Percentiles rank a stretch among this genome's conserved stretches.
Conservation (phyloP, 805 yeast species). For the Pichia californica region DNA sequence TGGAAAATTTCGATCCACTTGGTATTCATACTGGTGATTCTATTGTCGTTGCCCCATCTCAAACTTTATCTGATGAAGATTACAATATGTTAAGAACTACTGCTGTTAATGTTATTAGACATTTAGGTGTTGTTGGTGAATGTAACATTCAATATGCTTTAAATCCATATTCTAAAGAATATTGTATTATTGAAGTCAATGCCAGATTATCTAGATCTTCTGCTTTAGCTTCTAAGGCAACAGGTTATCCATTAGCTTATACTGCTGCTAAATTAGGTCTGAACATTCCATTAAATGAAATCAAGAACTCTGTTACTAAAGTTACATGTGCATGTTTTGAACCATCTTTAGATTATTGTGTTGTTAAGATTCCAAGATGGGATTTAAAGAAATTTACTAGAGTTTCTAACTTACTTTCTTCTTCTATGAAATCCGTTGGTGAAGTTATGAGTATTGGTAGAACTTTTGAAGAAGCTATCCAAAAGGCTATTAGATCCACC, state of each 20-base stretch:
- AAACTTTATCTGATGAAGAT: conserved; percentile 93
- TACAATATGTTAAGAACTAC: conserved; percentile 97
- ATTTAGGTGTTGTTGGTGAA: conserved; percentile 98
- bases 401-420: conserved; percentile 79
- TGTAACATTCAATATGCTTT: conserved; percentile 97
- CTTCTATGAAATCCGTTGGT: conserved; percentile 98
- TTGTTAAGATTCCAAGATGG: conserved; percentile 98
- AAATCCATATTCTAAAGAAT: conserved; percentile 88
- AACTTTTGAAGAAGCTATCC: conserved; percentile 95
- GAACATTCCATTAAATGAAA: conserved; percentile 85
- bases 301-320: conserved; percentile 88
- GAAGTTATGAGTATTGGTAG: conserved; percentile 98
- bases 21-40: conserved; percentile 99
- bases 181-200: conserved; percentile 95
- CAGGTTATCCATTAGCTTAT: conserved; percentile 97
- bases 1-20: conserved; percentile 98
- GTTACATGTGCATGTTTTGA: conserved; percentile 95
- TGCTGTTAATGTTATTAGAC: conserved; percentile 95
- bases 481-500: conserved; percentile 93
- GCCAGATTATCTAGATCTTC: conserved; percentile 97
- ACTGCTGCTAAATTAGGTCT: conserved; percentile 96
- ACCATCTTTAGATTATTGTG: conserved; percentile 95
- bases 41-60: conserved; percentile 97
- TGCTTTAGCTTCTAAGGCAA: conserved; percentile 98
- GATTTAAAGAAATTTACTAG: conserved; percentile 93